Evolutionary conservation across 2,329 filamentous ascomycete species (phyloP).

Genomic region (Cephalotrichum gorgonifer): DNA sequence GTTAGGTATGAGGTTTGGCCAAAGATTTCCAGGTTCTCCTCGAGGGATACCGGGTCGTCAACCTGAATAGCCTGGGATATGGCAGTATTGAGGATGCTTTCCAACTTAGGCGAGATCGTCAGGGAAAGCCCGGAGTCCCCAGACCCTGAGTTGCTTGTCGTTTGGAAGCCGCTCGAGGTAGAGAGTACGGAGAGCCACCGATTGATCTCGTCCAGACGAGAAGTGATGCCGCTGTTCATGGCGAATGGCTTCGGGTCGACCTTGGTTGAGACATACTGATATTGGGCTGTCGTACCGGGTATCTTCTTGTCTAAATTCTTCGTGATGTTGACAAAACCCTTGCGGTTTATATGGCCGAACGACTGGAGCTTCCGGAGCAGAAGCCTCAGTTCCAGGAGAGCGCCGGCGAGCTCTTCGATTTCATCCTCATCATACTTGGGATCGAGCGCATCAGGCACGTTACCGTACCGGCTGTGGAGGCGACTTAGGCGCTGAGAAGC

Average conservation of each 20-base stretch:
- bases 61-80: too few species aligned
- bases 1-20: constrained; percentile 66
- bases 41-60: constrained; percentile 52
- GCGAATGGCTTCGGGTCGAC: constrained; percentile 85
- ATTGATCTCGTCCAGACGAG: constrained; percentile 58
- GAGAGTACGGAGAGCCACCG: constrained; percentile 74
- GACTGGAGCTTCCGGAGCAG: constrained; percentile 88
- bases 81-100: too few species aligned
- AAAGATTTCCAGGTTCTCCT: constrained; percentile 39
- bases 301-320: constrained; percentile 99
- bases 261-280: constrained; percentile 79
- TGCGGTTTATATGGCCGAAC: constrained; percentile 94
- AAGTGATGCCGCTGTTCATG: constrained; percentile 47
- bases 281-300: constrained; percentile 62
- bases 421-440: constrained; percentile 78
- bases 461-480: constrained; percentile 79
- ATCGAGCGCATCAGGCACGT: constrained; percentile 50
- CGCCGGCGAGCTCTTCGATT: constrained; percentile 80
- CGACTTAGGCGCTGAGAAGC: constrained; percentile 75
- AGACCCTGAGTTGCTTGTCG: constrained; percentile 64
- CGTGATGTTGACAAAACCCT: constrained; percentile 95
- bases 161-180: constrained; percentile 54
- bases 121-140: constrained; percentile 66
- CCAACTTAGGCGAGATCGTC: too few species aligned
- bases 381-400: constrained; percentile 76